A percentile compares a stretch with the other conserved stretches of the same genome.
Conservation (phyloP, 345 rosid genomes). For the Salix caprea region DNA sequence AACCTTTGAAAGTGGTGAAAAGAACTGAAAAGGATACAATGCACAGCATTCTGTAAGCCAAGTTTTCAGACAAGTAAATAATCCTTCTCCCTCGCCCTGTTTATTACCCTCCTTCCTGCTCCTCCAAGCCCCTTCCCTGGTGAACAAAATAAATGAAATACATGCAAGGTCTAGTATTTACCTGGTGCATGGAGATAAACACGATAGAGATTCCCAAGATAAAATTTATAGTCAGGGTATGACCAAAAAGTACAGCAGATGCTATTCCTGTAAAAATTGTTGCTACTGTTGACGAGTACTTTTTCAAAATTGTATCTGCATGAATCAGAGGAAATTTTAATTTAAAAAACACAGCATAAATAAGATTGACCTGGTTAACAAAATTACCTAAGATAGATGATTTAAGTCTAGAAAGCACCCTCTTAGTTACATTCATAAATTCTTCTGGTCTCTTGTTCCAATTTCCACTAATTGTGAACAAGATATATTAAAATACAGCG, state of each 20-base stretch:
- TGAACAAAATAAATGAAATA: neutral
- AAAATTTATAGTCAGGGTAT: constrained; percentile 79
- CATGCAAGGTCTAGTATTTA: constrained; percentile 18
- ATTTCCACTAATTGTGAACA: neutral
- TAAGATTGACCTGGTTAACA: neutral
- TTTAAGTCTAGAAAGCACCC: neutral
- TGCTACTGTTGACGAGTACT: constrained; percentile 95
- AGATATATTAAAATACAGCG: neutral
- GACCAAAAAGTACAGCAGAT: constrained; percentile 90
- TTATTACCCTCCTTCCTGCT: neutral
- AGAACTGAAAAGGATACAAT: constrained; percentile 46
- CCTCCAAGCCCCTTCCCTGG: neutral
- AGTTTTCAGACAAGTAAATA: neutral
- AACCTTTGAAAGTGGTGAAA: constrained; percentile 79
- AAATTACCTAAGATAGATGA: constrained; percentile 2
- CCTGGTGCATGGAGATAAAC: constrained; percentile 99
- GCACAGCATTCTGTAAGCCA: neutral
- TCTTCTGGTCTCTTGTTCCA: neutral
- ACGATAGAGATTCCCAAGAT: constrained; percentile 88
- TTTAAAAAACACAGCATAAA: neutral
- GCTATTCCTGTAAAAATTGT: constrained; percentile 97
- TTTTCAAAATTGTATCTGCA: constrained; percentile 95
- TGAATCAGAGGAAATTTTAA: constrained; percentile 15
- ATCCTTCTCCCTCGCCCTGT: neutral
- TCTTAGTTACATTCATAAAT: neutral